Evolutionary conservation across 2,329 filamentous ascomycete genomes (phyloP).

Genomic region (Eutypa lata): DNA sequence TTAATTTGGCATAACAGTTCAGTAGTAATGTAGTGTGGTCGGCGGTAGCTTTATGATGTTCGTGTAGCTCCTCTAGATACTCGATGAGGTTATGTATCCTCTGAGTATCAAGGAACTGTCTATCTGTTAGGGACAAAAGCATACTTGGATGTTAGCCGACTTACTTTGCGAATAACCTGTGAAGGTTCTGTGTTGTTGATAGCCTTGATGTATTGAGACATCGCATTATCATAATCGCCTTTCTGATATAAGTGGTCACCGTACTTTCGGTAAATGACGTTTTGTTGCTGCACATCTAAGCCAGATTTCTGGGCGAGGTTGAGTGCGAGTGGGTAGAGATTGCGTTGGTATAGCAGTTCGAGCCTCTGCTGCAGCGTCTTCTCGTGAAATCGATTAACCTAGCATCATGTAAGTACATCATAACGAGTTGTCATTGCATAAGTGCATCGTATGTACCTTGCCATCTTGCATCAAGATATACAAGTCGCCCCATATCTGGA

Average conservation of each 20-base stretch:
- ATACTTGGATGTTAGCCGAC: background rate
- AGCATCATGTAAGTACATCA: constrained; percentile 10
- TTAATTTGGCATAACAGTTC: constrained; percentile 97
- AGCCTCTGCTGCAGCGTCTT: constrained; percentile 87
- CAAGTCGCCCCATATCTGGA: constrained; percentile 86
- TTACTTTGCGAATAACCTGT: constrained; percentile 87
- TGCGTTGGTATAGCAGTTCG: constrained; percentile 89
- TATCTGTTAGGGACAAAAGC: constrained; percentile 24
- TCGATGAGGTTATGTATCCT: constrained; percentile 96
- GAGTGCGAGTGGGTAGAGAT: constrained; percentile 87
- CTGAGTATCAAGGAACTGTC: constrained; percentile 88
- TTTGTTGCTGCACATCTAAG: constrained; percentile 77
- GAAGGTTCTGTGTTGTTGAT: constrained; percentile 96
- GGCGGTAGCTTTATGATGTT: constrained; percentile 86
- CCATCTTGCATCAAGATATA: constrained; percentile 90
- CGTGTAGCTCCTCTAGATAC: constrained; percentile 93
- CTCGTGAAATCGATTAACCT: constrained; percentile 87
- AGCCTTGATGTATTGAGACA: constrained; percentile 95
- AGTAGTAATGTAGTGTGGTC: constrained; percentile 93
- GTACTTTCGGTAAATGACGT: constrained; percentile 88
- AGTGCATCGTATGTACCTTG: constrained; percentile 58
- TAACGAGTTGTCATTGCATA: no score
- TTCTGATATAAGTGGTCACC: constrained; percentile 94
- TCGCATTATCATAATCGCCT: constrained; percentile 94
- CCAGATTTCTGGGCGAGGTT: constrained; percentile 88